Conservation (phyloP, 345 rosid genomes). For the Jatropha curcas region DNA sequence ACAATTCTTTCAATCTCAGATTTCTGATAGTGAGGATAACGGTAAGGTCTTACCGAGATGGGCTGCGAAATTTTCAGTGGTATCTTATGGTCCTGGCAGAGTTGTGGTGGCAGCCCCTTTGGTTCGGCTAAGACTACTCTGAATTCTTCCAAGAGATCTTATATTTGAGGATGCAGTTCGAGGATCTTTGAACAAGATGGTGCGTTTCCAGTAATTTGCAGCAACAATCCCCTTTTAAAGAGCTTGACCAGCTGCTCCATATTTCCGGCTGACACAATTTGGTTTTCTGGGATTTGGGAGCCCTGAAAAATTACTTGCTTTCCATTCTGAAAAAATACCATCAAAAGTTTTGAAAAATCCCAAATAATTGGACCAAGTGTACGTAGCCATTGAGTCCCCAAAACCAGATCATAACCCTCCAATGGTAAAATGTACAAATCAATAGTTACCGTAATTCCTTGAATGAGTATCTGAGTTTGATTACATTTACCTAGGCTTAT, state of each 20-base stretch:
- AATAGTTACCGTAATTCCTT: constrained; percentile 1
- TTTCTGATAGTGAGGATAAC: constrained; percentile 6
- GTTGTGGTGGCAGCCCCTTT: neutral
- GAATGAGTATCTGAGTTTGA: neutral
- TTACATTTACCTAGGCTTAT: neutral
- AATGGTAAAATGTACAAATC: constrained; percentile 6
- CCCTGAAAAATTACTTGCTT: constrained; percentile 6
- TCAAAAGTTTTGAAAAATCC: neutral
- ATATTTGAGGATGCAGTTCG: neutral
- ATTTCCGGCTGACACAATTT: neutral
- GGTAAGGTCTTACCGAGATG: neutral
- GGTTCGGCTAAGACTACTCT: neutral
- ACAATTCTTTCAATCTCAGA: constrained; percentile 3
- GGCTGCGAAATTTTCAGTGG: neutral
- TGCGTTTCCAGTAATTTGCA: neutral
- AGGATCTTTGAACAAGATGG: neutral
- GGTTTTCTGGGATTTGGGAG: neutral
- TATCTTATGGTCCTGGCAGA: constrained; percentile 6
- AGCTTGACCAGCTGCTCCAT: neutral
- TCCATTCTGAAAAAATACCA: neutral
- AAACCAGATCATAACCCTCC: neutral
- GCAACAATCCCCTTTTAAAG: constrained; percentile 2
- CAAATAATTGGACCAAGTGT: constrained; percentile 6
- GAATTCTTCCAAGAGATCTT: neutral
- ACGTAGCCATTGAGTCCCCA: neutral